Evolutionary conservation across 257 asterid genomes (phyloP).

Genomic region (Mitragyna speciosa): DNA sequence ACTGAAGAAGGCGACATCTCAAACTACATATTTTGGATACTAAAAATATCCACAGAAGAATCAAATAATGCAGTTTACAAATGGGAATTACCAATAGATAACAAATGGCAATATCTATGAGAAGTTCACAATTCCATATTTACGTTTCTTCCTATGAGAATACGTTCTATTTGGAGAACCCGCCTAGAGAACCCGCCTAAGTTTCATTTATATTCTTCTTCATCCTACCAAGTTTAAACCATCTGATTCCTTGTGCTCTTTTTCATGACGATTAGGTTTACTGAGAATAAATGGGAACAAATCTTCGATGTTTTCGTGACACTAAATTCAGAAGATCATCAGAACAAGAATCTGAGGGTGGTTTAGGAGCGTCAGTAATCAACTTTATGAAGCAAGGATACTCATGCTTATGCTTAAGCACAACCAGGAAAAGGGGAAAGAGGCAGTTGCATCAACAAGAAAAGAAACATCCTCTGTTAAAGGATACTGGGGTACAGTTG

Average conservation of each 20-base stretch:
- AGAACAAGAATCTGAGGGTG: constrained; percentile 2
- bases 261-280: not conserved
- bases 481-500: not conserved
- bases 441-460: constrained; percentile 16
- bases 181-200: too few species aligned
- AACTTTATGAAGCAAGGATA: constrained; percentile 33
- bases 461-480: constrained; percentile 9
- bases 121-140: not conserved
- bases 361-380: constrained; percentile 22
- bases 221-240: not conserved
- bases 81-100: not conserved
- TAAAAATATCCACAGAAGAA: not conserved
- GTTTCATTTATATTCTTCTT: constrained; percentile 7
- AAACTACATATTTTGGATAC: not conserved
- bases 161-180: not conserved
- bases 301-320: not conserved
- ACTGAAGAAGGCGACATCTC: not conserved
- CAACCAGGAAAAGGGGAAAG: constrained; percentile 22
- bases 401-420: constrained; percentile 25
- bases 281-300: constrained; percentile 31
- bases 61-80: not conserved
- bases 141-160: constrained; percentile 18
- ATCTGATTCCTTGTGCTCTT: not conserved
- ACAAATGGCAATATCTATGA: constrained; percentile 17
- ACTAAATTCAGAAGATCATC: constrained; percentile 6